A percentile compares a stretch with the other conserved stretches of the same genome.
Evolutionary conservation across 1,284 basidiomycete genomes (phyloP).

Genomic region (Fistulina hepatica): DNA sequence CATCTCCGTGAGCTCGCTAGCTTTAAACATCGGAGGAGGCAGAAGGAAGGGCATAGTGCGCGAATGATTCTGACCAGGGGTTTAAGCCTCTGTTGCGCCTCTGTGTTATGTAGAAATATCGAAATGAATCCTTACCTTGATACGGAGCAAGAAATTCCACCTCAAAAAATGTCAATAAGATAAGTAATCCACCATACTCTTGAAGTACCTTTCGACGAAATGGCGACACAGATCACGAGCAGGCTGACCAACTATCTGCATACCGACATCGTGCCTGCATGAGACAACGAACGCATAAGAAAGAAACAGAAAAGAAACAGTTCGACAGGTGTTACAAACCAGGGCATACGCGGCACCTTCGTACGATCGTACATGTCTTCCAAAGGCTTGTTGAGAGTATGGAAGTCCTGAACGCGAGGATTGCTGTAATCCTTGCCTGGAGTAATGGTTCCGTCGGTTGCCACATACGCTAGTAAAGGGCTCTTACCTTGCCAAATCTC

Average conservation of each 20-base stretch:
- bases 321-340: too few species aligned
- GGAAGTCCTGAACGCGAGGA: slow-evolving; percentile 82
- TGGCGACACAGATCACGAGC: slow-evolving; percentile 92
- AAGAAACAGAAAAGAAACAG: slow-evolving; percentile 15
- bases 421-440: slow-evolving; percentile 90
- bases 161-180: slow-evolving; percentile 32
- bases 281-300: not conserved
- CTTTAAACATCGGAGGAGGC: slow-evolving; percentile 88
- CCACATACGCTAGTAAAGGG: not conserved
- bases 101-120: not conserved
- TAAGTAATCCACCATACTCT: slow-evolving; percentile 12
- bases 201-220: slow-evolving; percentile 76
- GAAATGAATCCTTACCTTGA: slow-evolving; percentile 56
- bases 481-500: slow-evolving; percentile 76
- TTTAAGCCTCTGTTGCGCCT: too few species aligned
- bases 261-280: slow-evolving; percentile 85
- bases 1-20: slow-evolving; percentile 68
- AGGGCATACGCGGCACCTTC: slow-evolving; percentile 92
- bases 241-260: slow-evolving; percentile 95
- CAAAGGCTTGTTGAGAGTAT: slow-evolving; percentile 79
- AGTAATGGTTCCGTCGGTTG: slow-evolving; percentile 8
- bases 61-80: slow-evolving; percentile 63
- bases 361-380: slow-evolving; percentile 91
- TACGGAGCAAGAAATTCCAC: slow-evolving; percentile 87
- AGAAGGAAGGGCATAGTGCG: slow-evolving; percentile 89